Evolutionary conservation across 2,329 filamentous ascomycete species (phyloP).

Genomic region (Proliferodiscus dingleyae): DNA sequence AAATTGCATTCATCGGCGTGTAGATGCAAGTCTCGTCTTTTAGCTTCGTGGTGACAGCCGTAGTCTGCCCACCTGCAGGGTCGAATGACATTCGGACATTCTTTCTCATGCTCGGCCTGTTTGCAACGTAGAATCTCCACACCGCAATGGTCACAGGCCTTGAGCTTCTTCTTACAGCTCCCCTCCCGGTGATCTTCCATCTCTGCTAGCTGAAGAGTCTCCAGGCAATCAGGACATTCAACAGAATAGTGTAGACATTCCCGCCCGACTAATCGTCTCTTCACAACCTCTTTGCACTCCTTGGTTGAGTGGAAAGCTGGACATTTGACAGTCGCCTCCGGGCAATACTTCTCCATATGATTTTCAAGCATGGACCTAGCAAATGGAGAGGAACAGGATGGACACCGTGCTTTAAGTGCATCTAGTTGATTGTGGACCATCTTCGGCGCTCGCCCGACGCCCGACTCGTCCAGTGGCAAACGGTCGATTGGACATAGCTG

Average conservation of each 20-base stretch:
- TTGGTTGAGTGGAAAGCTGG: slow-evolving; percentile 37
- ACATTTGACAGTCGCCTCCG: slow-evolving; percentile 52
- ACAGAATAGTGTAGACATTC: slow-evolving; percentile 51
- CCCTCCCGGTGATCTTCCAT: slow-evolving; percentile 43
- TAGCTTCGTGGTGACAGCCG: slow-evolving; percentile 41
- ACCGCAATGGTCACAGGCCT: slow-evolving; percentile 26
- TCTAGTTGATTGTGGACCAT: slow-evolving; percentile 59
- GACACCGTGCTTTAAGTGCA: slow-evolving; percentile 53
- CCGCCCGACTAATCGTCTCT: slow-evolving; percentile 45
- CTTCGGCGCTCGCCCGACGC: slow-evolving; percentile 30
- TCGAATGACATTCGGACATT: slow-evolving; percentile 41
- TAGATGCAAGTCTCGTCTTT: slow-evolving; percentile 37
- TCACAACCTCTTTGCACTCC: slow-evolving; percentile 47
- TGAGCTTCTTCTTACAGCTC: slow-evolving; percentile 39
- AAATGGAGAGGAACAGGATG: slow-evolving; percentile 49
- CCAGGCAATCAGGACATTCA: slow-evolving; percentile 50
- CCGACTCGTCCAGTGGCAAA: slow-evolving; percentile 36
- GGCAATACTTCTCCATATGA: slow-evolving; percentile 54
- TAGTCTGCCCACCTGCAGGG: slow-evolving; percentile 45
- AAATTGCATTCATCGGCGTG: slow-evolving; percentile 49
- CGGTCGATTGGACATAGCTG: slow-evolving; percentile 55
- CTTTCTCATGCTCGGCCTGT: slow-evolving; percentile 31
- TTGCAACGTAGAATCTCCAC: slow-evolving; percentile 24
- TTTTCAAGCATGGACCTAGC: slow-evolving; percentile 50
- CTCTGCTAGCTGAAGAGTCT: slow-evolving; percentile 39